Evolutionary conservation across 306 rosid genomes (phyloP).

Genomic region (Quercus alba): DNA sequence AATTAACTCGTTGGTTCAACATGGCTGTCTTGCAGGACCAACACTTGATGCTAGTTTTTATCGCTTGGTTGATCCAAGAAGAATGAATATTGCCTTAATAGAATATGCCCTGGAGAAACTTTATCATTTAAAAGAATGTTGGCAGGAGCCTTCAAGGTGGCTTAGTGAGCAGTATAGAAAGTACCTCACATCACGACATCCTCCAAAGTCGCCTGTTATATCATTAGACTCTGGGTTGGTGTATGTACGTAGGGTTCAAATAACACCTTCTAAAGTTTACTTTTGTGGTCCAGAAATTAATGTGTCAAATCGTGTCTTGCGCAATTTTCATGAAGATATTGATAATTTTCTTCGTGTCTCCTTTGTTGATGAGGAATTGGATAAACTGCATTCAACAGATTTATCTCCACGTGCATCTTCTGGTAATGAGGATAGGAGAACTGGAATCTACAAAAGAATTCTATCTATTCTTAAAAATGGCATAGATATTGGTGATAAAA

Average conservation of each 20-base stretch:
- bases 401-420: slow-evolving; percentile 51
- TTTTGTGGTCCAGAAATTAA: slow-evolving; percentile 76
- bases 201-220: slow-evolving; percentile 40
- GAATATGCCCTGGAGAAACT: slow-evolving; percentile 64
- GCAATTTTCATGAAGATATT: slow-evolving; percentile 30
- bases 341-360: slow-evolving; percentile 81
- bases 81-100: slow-evolving; percentile 19
- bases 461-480: slow-evolving; percentile 64
- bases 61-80: slow-evolving; percentile 55
- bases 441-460: slow-evolving; percentile 59
- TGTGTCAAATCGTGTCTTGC: slow-evolving; percentile 84
- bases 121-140: slow-evolving; percentile 49
- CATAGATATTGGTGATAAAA: slow-evolving; percentile 59
- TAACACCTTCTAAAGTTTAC: slow-evolving; percentile 69
- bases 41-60: slow-evolving; percentile 49
- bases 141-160: slow-evolving; percentile 69
- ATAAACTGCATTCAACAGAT: slow-evolving; percentile 55
- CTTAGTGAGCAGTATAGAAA: slow-evolving; percentile 44
- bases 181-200: slow-evolving; percentile 28
- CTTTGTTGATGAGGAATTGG: slow-evolving; percentile 83
- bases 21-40: slow-evolving; percentile 66
- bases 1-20: slow-evolving; percentile 63
- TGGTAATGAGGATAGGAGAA: slow-evolving; percentile 34
- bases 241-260: slow-evolving; percentile 67
- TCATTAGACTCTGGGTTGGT: slow-evolving; percentile 67